Evolutionary conservation across 2,329 filamentous ascomycete species (phyloP).

Genomic region (Neocatenulostroma microsporum): DNA sequence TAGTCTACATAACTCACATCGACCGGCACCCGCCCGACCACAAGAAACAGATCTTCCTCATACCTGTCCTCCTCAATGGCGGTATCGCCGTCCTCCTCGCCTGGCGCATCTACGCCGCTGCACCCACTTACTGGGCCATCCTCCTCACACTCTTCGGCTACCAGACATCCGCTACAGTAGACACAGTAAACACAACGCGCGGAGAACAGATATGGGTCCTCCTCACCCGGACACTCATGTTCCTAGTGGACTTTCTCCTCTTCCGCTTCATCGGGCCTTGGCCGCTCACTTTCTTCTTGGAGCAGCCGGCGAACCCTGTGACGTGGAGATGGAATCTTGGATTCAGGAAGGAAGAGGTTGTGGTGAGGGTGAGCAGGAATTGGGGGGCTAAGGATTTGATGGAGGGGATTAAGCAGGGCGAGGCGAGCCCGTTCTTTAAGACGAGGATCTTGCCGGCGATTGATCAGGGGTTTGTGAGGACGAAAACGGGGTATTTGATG

Average conservation of each 20-base stretch:
- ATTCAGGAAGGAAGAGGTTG: slow-evolving; percentile 71
- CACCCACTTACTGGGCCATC: slow-evolving; percentile 66
- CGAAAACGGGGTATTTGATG: slow-evolving; percentile 81
- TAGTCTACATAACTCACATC: slow-evolving; percentile 79
- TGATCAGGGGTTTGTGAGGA: slow-evolving; percentile 54
- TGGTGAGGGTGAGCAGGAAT: slow-evolving; percentile 66
- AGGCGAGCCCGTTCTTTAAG: slow-evolving; percentile 51
- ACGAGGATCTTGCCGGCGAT: slow-evolving; percentile 61
- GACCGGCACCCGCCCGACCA: slow-evolving; percentile 61
- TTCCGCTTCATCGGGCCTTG: slow-evolving; percentile 39
- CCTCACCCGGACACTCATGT: slow-evolving; percentile 52
- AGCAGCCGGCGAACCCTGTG: slow-evolving; percentile 56
- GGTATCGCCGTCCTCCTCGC: slow-evolving; percentile 56
- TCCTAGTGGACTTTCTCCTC: slow-evolving; percentile 64
- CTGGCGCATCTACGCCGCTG: slow-evolving; percentile 60
- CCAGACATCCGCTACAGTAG: slow-evolving; percentile 58
- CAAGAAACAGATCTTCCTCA: slow-evolving; percentile 75
- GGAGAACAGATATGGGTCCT: slow-evolving; percentile 51
- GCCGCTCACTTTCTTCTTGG: slow-evolving; percentile 49
- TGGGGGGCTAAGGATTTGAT: slow-evolving; percentile 59
- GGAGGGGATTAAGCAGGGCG: slow-evolving; percentile 45
- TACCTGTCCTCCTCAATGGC: slow-evolving; percentile 71
- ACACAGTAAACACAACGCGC: slow-evolving; percentile 51
- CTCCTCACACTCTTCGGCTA: slow-evolving; percentile 58
- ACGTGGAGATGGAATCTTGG: slow-evolving; percentile 67